Percentiles rank a stretch among this genome's conserved stretches.
Conservation (phyloP, 495 filamentous ascomycete species). For the Aspergillus wentii region DNA sequence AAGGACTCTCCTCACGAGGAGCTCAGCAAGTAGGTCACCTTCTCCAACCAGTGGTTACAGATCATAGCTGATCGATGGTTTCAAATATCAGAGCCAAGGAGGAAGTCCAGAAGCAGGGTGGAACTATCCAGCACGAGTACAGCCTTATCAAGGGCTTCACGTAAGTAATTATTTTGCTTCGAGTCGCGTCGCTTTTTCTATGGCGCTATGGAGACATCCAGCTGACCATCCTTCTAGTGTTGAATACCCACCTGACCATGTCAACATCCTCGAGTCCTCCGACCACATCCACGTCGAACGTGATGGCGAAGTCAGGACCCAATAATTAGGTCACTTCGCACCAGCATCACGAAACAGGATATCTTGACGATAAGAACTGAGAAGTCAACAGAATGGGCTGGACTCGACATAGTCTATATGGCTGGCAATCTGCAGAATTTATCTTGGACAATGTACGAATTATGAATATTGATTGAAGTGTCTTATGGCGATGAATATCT, state of each 20-base stretch:
- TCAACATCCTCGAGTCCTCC: constrained; percentile 56
- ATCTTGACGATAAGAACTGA: too few species aligned
- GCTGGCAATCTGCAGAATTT: too few species aligned
- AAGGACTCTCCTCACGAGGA: constrained; percentile 53
- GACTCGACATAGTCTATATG: too few species aligned
- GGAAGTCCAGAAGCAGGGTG: constrained; percentile 62
- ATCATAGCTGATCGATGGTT: too few species aligned
- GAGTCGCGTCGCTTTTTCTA: too few species aligned
- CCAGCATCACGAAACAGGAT: too few species aligned
- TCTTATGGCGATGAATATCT: too few species aligned
- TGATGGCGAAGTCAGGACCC: constrained; percentile 66
- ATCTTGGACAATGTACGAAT: too few species aligned
- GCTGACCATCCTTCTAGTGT: constrained; percentile 50
- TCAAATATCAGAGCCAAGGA: constrained; percentile 72
- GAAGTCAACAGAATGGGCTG: too few species aligned
- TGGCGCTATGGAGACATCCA: too few species aligned
- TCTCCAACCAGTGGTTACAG: too few species aligned
- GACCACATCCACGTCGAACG: constrained; percentile 73
- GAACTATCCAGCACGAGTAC: constrained; percentile 78
- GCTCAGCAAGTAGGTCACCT: constrained; percentile 52
- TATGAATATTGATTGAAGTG: too few species aligned
- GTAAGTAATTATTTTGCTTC: constrained; percentile 47
- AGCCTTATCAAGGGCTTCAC: constrained; percentile 84
- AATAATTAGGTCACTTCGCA: constrained; percentile 35
- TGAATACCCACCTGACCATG: constrained; percentile 60